Percentiles rank a stretch among this genome's conserved stretches.
These are phyloP conservation scores for Acanthamoeba triangularis DNA, from an alignment of 208 protist genomes.

Conservation along the genomic window DNA sequence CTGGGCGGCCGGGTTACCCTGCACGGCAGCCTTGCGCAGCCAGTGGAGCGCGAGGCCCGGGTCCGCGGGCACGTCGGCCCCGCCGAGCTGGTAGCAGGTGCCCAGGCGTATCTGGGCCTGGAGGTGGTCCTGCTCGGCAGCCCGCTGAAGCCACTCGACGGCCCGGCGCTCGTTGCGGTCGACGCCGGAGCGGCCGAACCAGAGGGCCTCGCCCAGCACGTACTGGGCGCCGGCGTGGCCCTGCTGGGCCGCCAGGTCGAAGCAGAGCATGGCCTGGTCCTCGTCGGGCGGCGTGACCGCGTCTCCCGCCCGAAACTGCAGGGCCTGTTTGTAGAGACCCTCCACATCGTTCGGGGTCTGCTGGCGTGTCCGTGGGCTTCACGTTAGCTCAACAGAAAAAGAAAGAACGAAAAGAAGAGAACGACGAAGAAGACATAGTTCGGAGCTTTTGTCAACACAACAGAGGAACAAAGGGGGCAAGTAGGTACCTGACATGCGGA, in stretches of 20 bases:
- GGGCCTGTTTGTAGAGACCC: not conserved
- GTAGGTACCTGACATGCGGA: not conserved
- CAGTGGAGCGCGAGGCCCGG: not conserved
- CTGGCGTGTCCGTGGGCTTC: not conserved
- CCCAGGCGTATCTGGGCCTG: not conserved
- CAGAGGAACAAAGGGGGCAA: not conserved
- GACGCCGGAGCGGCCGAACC: not conserved
- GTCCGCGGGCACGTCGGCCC: not conserved
- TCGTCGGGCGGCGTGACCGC: not conserved
- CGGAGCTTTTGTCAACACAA: too few relatives aligned
- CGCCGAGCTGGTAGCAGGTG: conserved; percentile 26
- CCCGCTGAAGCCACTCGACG: not conserved
- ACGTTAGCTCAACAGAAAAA: not conserved
- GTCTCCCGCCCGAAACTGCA: not conserved
- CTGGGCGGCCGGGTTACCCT: not conserved
- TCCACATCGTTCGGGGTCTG: not conserved
- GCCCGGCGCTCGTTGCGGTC: not conserved
- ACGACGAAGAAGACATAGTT: not conserved
- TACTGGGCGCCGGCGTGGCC: not conserved
- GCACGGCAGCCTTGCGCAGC: conserved; percentile 1
- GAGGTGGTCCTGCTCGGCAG: conserved; percentile 5
- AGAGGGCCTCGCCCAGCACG: not conserved
- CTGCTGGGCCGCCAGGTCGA: conserved; percentile 10
- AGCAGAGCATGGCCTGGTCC: conserved; percentile 5
- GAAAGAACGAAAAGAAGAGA: not conserved